These are phyloP conservation scores for Hawksworthiomyces lignivorus DNA, from an alignment of 2,329 filamentous ascomycete genomes.

Conservation along the genomic window DNA sequence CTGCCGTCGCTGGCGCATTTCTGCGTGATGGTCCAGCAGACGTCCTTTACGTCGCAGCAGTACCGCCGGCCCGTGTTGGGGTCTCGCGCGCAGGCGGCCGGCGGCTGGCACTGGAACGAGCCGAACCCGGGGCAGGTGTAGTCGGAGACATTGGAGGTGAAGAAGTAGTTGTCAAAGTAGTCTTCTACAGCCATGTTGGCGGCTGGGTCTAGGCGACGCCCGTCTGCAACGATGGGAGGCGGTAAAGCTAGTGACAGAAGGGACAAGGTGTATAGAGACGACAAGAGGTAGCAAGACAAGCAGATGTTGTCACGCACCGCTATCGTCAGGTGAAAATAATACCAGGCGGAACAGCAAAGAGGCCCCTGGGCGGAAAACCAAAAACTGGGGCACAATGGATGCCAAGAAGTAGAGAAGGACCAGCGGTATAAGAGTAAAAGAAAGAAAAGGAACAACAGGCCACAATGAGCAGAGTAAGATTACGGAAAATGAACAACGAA, in stretches of 20 bases:
- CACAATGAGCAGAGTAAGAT: too few species aligned
- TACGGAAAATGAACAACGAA: too few species aligned
- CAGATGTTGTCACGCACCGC: too few species aligned
- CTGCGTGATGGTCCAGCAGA: constrained; percentile 13
- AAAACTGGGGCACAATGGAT: too few species aligned
- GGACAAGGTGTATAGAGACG: too few species aligned
- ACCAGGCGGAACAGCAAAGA: neutral
- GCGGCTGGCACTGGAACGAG: constrained; percentile 9
- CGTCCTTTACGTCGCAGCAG: constrained; percentile 13
- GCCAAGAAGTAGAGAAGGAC: too few species aligned
- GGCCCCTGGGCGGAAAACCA: too few species aligned
- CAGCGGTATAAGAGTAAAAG: too few species aligned
- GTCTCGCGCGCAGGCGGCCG: constrained; percentile 16
- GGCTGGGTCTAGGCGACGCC: too few species aligned
- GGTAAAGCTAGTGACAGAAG: neutral
- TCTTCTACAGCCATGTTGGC: too few species aligned
- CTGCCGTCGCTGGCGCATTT: constrained; percentile 13
- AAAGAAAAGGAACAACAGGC: too few species aligned
- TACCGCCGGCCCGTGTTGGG: constrained; percentile 13
- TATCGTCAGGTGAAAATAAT: neutral
- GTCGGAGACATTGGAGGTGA: constrained; percentile 12
- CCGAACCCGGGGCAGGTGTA: constrained; percentile 12
- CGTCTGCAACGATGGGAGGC: neutral
- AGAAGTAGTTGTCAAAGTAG: constrained; percentile 15
- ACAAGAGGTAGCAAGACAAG: too few species aligned